Evolutionary conservation across 768 basidiomycete genomes (phyloP), one percentile per base, ranked within the genome.

Genomic region (Holtermannia corniformis): DNA sequence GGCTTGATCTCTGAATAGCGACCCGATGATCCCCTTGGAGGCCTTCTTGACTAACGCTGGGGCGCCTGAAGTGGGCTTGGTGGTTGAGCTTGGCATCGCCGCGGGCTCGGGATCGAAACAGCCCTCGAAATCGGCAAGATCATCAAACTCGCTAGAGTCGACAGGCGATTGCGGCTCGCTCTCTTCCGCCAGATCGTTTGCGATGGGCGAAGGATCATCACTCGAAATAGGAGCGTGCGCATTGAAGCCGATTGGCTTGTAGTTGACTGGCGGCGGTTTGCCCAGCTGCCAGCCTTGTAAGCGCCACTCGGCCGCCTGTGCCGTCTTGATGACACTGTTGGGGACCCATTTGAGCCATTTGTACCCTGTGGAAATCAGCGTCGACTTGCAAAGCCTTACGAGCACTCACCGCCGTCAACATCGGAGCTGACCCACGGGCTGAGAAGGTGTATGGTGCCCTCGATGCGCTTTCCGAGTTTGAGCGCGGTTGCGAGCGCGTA

Each of bases 311-410:
- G 93, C 93, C 3, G 90, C 87, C 71, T 93, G 91, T 0, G 91
- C 93, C 0, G 91, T 91, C 75, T 87, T 90, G 58, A 99, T 77
- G 37, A 99, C 81, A 24, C 86, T 83, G 55, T 86, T 87, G 0
- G 93, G 93, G 4, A 99, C 86, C 67, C 91, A 97, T 72, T 91
- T 93, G 49, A 99, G 78, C 90, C 91, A 96, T 66, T 85, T 91
- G 75, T 95, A 96, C 14, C 87, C 84, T 64, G 79, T 4, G 57
- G 10, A 46, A 25, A 41, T 63, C 48, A 50, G 32, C 45, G 22
- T 69, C 52, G 67, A 53, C n/a, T n/a, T n/a, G n/a, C n/a, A n/a
- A n/a, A n/a, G n/a, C n/a, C n/a, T n/a, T n/a, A n/a, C 19, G 49
- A 52, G 4, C 3, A 74, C 88, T 67, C 71, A 91, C 91, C 84